phyloP scores from a whole-genome alignment of 306 rosid genomes.

The Quercus agrifolia region DNA sequence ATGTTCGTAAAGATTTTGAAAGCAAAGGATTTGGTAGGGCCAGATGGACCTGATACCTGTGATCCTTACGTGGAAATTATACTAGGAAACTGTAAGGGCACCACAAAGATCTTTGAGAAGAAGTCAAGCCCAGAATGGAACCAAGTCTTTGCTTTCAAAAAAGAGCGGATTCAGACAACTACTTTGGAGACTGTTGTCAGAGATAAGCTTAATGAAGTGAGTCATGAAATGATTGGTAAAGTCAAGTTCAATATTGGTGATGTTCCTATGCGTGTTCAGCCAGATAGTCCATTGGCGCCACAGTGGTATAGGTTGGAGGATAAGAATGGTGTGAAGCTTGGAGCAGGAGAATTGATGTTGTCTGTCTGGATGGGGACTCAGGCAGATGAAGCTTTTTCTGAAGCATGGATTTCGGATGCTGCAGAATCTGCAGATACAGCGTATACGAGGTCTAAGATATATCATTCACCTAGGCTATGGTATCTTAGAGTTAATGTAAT shows the following conservation, averaged over 20 bases:
- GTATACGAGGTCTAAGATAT: no score
- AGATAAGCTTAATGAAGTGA: constrained; percentile 6
- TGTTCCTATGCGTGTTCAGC: constrained; percentile 33
- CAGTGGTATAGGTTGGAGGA: constrained; percentile 25
- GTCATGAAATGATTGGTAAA: constrained; percentile 5
- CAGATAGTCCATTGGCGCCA: constrained; percentile 31
- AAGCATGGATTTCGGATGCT: constrained; percentile 4
- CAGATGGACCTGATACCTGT: background rate
- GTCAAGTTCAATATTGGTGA: constrained; percentile 25
- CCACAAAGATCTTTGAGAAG: constrained; percentile 15
- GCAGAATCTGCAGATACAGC: background rate
- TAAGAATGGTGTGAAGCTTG: constrained; percentile 1
- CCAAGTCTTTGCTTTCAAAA: background rate
- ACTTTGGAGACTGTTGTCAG: constrained; percentile 19
- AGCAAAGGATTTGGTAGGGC: constrained; percentile 22
- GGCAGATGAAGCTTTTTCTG: constrained; percentile 26
- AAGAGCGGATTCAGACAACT: constrained; percentile 16
- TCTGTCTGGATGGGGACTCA: constrained; percentile 61
- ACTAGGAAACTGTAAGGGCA: constrained; percentile 40
- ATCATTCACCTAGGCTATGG: constrained; percentile 49
- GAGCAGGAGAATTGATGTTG: constrained; percentile 40
- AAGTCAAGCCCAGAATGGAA: constrained; percentile 27
- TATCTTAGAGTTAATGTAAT: constrained; percentile 44
- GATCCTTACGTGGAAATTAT: constrained; percentile 35
- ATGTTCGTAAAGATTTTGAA: constrained; percentile 35